Evolutionary conservation across 768 basidiomycete species (phyloP), one percentile per base, ranked within the genome.

Genomic region (Infundibulicybe gibba): DNA sequence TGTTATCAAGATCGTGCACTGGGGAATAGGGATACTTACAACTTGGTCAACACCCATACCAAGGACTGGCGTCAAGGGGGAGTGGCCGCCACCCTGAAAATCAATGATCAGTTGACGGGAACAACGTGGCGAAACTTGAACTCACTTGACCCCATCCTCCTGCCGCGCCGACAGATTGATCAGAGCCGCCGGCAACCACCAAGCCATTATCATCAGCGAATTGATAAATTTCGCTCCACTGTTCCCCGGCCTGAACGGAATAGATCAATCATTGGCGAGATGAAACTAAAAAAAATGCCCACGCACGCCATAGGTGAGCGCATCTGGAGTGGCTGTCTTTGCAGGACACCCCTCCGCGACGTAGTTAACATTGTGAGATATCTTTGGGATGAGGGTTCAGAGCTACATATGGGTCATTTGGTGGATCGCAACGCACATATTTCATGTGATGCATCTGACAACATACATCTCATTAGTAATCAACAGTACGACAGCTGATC

Each of bases 31-130:
- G 25, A 25, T 14, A 50, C 70, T 51, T 50, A 76, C 75, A 17
- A 69, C 72, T 30, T 73, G 61, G 56, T 76, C 76, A 5, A 67
- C 74, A 0, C 71, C 75, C 9, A 76, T 59, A 14, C 76, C 76
- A 60, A 75, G 66, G 2, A 65, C 68, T 33, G 70, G 69, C 12
- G 72, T 71, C 3, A 77, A 52, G 3, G 69, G 59, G 13, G 70
- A 60, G 52, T 76, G 74, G 6, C 74, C 73, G 35, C 74, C 74
- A n/a, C 74, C 74, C 64, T 38, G 10, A 14, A 3, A 19, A 25
- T 25, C 25, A 25, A 8, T 25, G 16, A 19, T 25, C 42, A 14
- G 44, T 20, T 15, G 21, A 19, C 8, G 3, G 9, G 19, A 20
- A 32, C 5, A 3, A 40, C 30, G 21, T 21, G 3, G 17, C 25